phyloP scores from a whole-genome alignment of 2,329 filamentous ascomycete species.

The Arthrobotrys pseudoclavata region DNA sequence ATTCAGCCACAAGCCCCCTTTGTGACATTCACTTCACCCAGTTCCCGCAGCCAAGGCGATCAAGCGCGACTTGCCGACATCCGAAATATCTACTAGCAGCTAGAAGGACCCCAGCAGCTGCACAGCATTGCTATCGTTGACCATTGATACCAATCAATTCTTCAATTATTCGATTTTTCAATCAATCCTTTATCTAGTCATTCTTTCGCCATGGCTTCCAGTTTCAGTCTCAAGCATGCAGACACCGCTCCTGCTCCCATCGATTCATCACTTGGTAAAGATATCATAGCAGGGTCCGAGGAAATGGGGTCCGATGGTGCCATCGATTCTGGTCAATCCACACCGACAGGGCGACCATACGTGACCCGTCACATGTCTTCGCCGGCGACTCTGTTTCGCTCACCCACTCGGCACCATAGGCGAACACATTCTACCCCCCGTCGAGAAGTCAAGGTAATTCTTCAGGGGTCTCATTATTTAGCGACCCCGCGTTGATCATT shows the following conservation, averaged over 20 bases:
- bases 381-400: slow-evolving; percentile 57
- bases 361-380: slow-evolving; percentile 58
- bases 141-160: slow-evolving; percentile 4
- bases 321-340: slow-evolving; percentile 40
- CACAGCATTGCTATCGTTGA: not conserved
- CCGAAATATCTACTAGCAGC: slow-evolving; percentile 2
- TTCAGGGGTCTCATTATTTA: slow-evolving; percentile 4
- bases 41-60: slow-evolving; percentile 9
- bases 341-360: slow-evolving; percentile 49
- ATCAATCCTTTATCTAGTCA: not conserved
- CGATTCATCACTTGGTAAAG: slow-evolving; percentile 13
- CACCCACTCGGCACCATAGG: slow-evolving; percentile 61
- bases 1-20: slow-evolving; percentile 13
- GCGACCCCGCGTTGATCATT: slow-evolving; percentile 15
- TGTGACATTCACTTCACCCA: slow-evolving; percentile 4
- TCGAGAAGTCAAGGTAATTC: slow-evolving; percentile 61
- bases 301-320: slow-evolving; percentile 32
- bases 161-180: not conserved
- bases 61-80: not conserved
- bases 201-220: slow-evolving; percentile 32
- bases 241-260: slow-evolving; percentile 39
- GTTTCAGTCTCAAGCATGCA: slow-evolving; percentile 37
- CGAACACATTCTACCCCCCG: slow-evolving; percentile 62
- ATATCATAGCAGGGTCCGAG: slow-evolving; percentile 2
- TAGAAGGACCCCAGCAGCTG: not conserved